Evolutionary conservation across 768 basidiomycete species (phyloP).

Genomic region (Suillus sp.): DNA sequence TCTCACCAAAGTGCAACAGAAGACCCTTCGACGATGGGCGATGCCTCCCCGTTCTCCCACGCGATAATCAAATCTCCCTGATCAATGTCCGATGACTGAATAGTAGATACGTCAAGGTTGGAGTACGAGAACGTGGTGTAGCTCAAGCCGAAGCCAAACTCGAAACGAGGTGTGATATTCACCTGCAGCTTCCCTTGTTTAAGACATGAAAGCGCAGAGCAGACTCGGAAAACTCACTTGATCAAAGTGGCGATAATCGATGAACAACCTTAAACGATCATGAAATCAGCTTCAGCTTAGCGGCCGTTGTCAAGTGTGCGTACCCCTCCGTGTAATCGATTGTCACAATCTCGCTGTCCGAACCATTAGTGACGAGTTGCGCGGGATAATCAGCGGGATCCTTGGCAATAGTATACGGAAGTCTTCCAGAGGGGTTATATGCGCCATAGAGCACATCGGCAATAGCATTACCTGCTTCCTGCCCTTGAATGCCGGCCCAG

Average conservation of each 20-base stretch:
- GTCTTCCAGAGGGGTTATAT: constrained; percentile 65
- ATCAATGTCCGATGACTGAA: constrained; percentile 38
- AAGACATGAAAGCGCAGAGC: constrained; percentile 7
- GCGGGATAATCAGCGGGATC: constrained; percentile 59
- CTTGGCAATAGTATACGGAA: constrained; percentile 80
- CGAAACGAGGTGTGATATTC: constrained; percentile 68
- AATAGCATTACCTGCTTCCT: constrained; percentile 70
- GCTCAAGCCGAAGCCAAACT: constrained; percentile 41
- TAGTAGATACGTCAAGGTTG: constrained; percentile 32
- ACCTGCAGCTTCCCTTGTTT: constrained; percentile 40
- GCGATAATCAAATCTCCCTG: constrained; percentile 33
- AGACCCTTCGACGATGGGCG: constrained; percentile 52
- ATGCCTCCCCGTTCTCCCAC: constrained; percentile 58
- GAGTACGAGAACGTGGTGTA: constrained; percentile 48
- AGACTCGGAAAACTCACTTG: constrained; percentile 40
- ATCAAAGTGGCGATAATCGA: constrained; percentile 70
- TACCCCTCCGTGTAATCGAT: constrained; percentile 63
- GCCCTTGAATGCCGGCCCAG: constrained; percentile 68
- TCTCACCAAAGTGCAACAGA: constrained; percentile 57
- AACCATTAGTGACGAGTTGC: constrained; percentile 43
- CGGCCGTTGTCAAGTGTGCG: constrained; percentile 15
- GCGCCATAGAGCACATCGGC: constrained; percentile 70
- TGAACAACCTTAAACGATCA: constrained; percentile 43
- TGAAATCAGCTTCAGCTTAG: neutral
- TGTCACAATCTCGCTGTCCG: constrained; percentile 39